Conservation (phyloP, 75 land plant genomes). For the Pseudotsuga menziesii region DNA sequence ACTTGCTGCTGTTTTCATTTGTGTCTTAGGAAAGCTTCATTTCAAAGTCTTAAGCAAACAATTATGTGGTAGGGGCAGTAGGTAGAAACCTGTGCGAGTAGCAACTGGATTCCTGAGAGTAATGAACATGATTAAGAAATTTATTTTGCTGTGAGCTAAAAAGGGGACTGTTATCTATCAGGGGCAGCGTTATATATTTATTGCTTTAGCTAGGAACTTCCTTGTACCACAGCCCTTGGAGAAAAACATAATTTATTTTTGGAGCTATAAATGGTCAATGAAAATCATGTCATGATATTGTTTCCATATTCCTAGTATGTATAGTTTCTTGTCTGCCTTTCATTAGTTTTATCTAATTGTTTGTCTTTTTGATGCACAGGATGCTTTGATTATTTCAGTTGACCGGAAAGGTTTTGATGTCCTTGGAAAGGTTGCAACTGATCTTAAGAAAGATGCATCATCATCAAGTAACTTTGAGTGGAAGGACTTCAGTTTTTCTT, state of each 20-base stretch:
- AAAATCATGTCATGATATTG: background rate
- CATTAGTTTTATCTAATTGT: background rate
- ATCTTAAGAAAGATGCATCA: constrained; percentile 12
- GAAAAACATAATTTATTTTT: background rate
- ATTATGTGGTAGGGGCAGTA: background rate
- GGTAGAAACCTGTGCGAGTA: background rate
- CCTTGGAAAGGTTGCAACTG: constrained; percentile 49
- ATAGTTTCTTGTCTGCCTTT: background rate
- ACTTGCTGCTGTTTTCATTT: background rate
- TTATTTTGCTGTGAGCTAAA: background rate
- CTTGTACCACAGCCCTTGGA: background rate
- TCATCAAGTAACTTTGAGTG: constrained; percentile 30
- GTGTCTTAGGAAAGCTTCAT: background rate
- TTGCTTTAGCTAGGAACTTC: background rate
- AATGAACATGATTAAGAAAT: background rate
- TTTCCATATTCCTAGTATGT: background rate
- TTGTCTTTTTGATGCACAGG: constrained; percentile 34
- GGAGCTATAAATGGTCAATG: background rate
- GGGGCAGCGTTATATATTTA: background rate
- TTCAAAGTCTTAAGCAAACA: background rate
- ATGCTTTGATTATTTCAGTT: constrained; percentile 59
- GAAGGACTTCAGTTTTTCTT: constrained; percentile 65
- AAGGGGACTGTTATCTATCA: background rate
- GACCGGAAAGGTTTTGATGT: constrained; percentile 77
- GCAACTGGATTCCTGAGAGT: background rate